A percentile compares a stretch with the other conserved stretches of the same genome.
These are phyloP conservation scores for Diaporthe capsici DNA, from an alignment of 2,329 filamentous ascomycete genomes.

Conservation along the genomic window DNA sequence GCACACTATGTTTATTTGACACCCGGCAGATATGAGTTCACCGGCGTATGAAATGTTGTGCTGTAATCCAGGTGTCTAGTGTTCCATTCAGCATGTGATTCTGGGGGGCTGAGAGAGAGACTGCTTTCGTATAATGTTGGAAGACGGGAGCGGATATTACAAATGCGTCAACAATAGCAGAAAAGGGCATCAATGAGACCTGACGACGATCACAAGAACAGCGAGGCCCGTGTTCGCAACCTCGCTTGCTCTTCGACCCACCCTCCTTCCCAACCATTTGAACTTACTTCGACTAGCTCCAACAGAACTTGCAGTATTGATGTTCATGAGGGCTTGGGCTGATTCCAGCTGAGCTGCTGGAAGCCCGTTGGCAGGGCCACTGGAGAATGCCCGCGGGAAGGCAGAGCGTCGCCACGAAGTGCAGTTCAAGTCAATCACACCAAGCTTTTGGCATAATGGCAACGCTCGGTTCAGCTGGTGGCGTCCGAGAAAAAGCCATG, in stretches of 20 bases:
- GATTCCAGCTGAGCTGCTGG: background rate
- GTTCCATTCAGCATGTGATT: background rate
- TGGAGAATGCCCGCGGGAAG: background rate
- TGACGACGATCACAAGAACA: background rate
- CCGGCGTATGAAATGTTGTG: background rate
- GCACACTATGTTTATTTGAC: background rate
- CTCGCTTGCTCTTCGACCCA: background rate
- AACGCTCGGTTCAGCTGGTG: background rate
- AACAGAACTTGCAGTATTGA: background rate
- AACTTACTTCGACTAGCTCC: background rate
- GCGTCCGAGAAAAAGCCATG: background rate
- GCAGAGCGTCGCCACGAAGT: background rate
- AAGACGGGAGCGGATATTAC: background rate
- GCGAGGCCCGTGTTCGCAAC: background rate
- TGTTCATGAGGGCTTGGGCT: background rate
- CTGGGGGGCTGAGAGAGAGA: background rate
- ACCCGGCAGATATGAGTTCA: background rate
- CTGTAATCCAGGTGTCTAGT: too few relatives aligned
- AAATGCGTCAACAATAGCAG: background rate
- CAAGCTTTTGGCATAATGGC: background rate
- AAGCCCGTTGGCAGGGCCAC: background rate
- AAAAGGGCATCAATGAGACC: background rate
- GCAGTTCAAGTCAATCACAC: too few relatives aligned
- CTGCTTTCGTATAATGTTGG: background rate
- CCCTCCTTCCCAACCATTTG: background rate